Evolutionary conservation across 139 green algal species (phyloP), one percentile per base, ranked within the genome.

Genomic region (Coelastrella sp.): DNA sequence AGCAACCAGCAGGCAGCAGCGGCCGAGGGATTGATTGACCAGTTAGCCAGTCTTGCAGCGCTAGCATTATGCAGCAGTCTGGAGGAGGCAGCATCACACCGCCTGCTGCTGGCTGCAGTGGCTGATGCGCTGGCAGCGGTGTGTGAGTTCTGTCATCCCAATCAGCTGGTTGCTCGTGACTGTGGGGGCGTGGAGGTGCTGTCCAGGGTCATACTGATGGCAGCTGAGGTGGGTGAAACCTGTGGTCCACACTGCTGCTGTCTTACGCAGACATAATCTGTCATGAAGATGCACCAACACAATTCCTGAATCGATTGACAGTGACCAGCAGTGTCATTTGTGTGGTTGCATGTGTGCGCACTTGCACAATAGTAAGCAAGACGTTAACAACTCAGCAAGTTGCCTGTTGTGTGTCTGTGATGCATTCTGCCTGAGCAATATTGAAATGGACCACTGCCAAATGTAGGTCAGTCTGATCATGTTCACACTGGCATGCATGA

Each of bases 131-230:
- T 94, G 59, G 73, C 60, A 14, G 91, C 92, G 7, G 85, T 90
- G 10, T 87, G 86, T 20, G 93, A 95, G 87, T 92, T 95, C 83
- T 92, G 93, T 79, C 75, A 57, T 5, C 83, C 86, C 14, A 95
- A 94, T 61, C 88, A 94, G 89, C n/a, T 88, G 19, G 66, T 86
- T 35, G 79, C 84, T 1, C 58, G 92, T 17, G 91, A 95, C 76
- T 80, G 82, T 9, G 93, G 93, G 7, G 92, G 76, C 65, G 82
- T 93, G 78, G 65, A 84, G 8, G 85, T 91, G 19, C 56, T 93
- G 7, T 72, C 86, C 7, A 68, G 92, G 17, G 75, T 94, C 27
- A 85, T 95, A 63, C 60, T 91, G 20, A 19, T 83, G 56, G 82
- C 88, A 0, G 75, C 85, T 24, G 90, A 87, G 81, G 88, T 89